These are phyloP conservation scores for Trichoderma aggressivum DNA, from an alignment of 2,329 filamentous ascomycete genomes.

Conservation along the genomic window DNA sequence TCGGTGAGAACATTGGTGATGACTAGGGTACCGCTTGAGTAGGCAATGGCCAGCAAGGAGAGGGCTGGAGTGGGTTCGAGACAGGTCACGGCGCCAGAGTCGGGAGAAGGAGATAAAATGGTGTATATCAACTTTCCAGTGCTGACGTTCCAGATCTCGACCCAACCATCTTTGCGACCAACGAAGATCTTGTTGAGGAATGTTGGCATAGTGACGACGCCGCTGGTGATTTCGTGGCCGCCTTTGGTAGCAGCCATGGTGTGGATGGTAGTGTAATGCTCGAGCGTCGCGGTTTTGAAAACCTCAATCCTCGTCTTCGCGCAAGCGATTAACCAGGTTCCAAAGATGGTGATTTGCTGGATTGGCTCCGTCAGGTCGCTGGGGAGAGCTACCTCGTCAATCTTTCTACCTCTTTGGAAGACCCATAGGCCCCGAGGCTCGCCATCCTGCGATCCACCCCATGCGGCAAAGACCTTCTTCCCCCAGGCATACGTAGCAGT, in stretches of 20 bases:
- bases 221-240: constrained; percentile 69
- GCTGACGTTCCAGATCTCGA: constrained; percentile 97
- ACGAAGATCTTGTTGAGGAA: constrained; percentile 95
- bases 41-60: constrained; percentile 83
- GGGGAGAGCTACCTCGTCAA: constrained; percentile 70
- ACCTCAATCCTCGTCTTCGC: constrained; percentile 75
- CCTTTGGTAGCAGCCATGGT: constrained; percentile 54
- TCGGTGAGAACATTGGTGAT: constrained; percentile 82
- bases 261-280: constrained; percentile 85
- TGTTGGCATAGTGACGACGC: constrained; percentile 84
- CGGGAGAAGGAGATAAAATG: constrained; percentile 69
- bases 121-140: constrained; percentile 90
- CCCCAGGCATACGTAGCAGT: constrained; percentile 88
- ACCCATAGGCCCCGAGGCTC: constrained; percentile 74
- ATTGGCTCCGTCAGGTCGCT: constrained; percentile 66
- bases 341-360: constrained; percentile 75
- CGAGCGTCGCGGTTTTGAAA: constrained; percentile 78
- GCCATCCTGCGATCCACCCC: constrained; percentile 60
- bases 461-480: constrained; percentile 82
- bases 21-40: constrained; percentile 71
- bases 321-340: constrained; percentile 85
- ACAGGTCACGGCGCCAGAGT: constrained; percentile 79
- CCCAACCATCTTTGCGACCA: constrained; percentile 78
- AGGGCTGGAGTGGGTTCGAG: constrained; percentile 80
- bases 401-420: constrained; percentile 85